These are phyloP conservation scores for Fusarium tuaranense DNA, from an alignment of 2,329 filamentous ascomycete genomes.

Conservation along the genomic window DNA sequence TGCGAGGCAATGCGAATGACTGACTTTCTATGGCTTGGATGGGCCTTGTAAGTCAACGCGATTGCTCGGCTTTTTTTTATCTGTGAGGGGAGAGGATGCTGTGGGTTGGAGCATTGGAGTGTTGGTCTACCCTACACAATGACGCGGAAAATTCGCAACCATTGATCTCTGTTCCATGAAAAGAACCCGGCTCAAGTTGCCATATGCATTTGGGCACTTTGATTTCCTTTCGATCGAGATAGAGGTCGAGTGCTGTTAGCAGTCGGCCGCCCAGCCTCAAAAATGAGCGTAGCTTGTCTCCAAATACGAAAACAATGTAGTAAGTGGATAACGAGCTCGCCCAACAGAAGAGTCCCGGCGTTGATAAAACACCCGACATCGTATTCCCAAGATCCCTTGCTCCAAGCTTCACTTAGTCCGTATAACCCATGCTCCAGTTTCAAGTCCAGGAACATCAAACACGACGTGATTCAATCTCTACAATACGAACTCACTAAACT, in stretches of 20 bases:
- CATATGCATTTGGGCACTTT: background rate
- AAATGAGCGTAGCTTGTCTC: background rate
- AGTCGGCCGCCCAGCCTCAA: background rate
- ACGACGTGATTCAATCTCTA: background rate
- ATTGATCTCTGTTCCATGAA: background rate
- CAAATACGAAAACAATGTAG: background rate
- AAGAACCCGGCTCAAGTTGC: background rate
- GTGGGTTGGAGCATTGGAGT: background rate
- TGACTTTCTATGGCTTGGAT: background rate
- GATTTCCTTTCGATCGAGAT: background rate
- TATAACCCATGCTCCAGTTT: background rate
- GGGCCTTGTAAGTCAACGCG: background rate
- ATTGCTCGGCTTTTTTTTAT: background rate
- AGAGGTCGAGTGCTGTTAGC: background rate
- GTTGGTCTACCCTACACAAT: background rate
- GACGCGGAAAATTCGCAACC: background rate
- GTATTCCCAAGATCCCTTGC: background rate
- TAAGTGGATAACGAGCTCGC: background rate
- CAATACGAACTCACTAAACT: background rate
- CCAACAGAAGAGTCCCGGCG: background rate
- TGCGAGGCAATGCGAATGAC: constrained; percentile 8
- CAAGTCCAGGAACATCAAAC: background rate
- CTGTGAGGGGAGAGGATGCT: background rate
- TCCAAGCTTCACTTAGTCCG: background rate
- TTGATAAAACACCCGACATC: background rate